phyloP scores from a whole-genome alignment of 1,284 basidiomycete species.

The Rhodotorula sp. region DNA sequence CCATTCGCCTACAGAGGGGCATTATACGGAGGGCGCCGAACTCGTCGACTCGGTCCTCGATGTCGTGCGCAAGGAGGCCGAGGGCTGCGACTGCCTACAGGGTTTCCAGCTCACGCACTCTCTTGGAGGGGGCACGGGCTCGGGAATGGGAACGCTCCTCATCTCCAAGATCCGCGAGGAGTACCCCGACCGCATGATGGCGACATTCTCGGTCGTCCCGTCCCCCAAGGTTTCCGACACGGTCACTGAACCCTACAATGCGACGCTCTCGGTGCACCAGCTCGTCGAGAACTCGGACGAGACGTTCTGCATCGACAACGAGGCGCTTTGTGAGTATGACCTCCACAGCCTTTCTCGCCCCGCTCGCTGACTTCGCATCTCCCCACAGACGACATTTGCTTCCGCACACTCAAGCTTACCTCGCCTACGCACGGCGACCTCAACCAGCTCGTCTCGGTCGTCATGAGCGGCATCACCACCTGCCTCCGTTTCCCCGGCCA shows the following conservation, averaged over 20 bases:
- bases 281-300: slow-evolving; percentile 57
- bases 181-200: slow-evolving; percentile 64
- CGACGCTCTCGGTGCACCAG: slow-evolving; percentile 60
- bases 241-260: slow-evolving; percentile 64
- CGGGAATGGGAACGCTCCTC: slow-evolving; percentile 62
- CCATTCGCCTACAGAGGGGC: slow-evolving; percentile 36
- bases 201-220: slow-evolving; percentile 62
- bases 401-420: slow-evolving; percentile 89
- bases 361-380: neutral
- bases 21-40: slow-evolving; percentile 91
- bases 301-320: slow-evolving; percentile 19
- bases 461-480: slow-evolving; percentile 97
- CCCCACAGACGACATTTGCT: slow-evolving; percentile 77
- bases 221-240: slow-evolving; percentile 56
- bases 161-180: slow-evolving; percentile 62
- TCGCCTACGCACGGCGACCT: slow-evolving; percentile 94
- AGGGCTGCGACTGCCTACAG: slow-evolving; percentile 58
- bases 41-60: slow-evolving; percentile 80
- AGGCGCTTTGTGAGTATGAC: slow-evolving; percentile 2
- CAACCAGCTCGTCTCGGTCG: slow-evolving; percentile 93
- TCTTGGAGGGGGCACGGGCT: slow-evolving; percentile 62
- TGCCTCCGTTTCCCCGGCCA: slow-evolving; percentile 95
- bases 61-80: slow-evolving; percentile 61
- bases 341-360: neutral
- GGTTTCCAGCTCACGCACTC: slow-evolving; percentile 64